These are phyloP conservation scores for Aphanomyces euteiches DNA, from an alignment of 352 stramenopile species.

Conservation along the genomic window DNA sequence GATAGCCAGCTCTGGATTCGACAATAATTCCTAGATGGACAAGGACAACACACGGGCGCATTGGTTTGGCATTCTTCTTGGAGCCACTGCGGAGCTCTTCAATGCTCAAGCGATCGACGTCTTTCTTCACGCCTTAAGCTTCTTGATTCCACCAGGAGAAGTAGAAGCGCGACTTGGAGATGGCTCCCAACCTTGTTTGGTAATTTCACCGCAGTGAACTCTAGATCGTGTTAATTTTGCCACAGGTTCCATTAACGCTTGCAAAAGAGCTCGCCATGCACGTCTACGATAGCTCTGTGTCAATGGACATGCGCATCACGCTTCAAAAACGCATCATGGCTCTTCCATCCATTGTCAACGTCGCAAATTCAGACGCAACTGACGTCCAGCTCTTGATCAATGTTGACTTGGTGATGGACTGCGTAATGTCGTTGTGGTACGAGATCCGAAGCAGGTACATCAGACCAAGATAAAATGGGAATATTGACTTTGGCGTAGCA, in stretches of 20 bases:
- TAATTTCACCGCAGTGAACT: slow-evolving; percentile 38
- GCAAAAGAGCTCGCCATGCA: slow-evolving; percentile 8
- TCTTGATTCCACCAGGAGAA: slow-evolving; percentile 45
- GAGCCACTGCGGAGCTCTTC: slow-evolving; percentile 31
- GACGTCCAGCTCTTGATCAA: slow-evolving; percentile 35
- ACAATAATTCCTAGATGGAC: slow-evolving; percentile 8
- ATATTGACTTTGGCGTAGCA: slow-evolving; percentile 33
- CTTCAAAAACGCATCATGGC: slow-evolving; percentile 14
- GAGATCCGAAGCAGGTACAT: slow-evolving; percentile 57
- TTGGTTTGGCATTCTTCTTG: slow-evolving; percentile 26
- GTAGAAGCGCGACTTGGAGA: slow-evolving; percentile 46
- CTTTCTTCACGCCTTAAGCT: slow-evolving; percentile 48
- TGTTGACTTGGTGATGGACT: slow-evolving; percentile 65
- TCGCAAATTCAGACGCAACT: neutral
- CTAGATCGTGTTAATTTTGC: slow-evolving; percentile 47
- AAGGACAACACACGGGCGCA: slow-evolving; percentile 19
- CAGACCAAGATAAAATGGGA: neutral
- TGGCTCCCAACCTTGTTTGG: slow-evolving; percentile 44
- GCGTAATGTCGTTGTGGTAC: slow-evolving; percentile 68
- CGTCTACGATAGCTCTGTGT: neutral
- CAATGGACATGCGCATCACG: neutral
- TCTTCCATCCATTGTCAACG: slow-evolving; percentile 5
- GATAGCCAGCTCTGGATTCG: neutral
- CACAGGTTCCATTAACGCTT: slow-evolving; percentile 27
- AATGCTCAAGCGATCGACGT: slow-evolving; percentile 52